A percentile compares a stretch with the other conserved stretches of the same genome.
phyloP scores from a whole-genome alignment of 2,329 filamentous ascomycete species.

The Cladophialophora chaetospira region DNA sequence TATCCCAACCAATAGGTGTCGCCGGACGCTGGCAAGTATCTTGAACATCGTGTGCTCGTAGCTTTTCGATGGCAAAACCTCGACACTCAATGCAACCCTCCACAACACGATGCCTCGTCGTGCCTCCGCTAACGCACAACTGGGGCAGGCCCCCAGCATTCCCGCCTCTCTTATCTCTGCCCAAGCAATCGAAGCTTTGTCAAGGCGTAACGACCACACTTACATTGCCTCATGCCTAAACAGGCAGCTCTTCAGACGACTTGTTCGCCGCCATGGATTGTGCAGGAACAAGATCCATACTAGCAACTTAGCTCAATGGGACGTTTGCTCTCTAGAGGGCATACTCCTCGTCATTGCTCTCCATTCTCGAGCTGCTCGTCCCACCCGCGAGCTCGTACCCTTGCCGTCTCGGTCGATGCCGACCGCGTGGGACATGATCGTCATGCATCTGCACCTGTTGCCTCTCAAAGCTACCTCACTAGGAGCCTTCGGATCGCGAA shows the following conservation, averaged over 20 bases:
- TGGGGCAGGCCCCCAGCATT: not conserved
- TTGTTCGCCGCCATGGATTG: not conserved
- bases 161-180: constrained; percentile 13
- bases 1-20: too few species aligned
- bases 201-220: not conserved
- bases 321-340: not conserved
- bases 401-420: constrained; percentile 6
- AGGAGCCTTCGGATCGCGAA: not conserved
- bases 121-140: not conserved
- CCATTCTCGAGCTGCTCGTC: not conserved
- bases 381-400: not conserved
- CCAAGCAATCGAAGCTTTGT: not conserved
- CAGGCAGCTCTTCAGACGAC: constrained; percentile 14
- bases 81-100: constrained; percentile 17
- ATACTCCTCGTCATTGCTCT: not conserved
- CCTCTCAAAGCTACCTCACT: not conserved
- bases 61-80: not conserved
- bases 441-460: constrained; percentile 2
- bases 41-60: not conserved
- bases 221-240: too few species aligned
- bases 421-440: constrained; percentile 5
- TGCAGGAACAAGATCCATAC: not conserved
- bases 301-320: too few species aligned
- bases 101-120: constrained; percentile 9
- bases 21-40: too few species aligned